Evolutionary conservation across 1,139 yeast species (phyloP), one percentile per base, ranked within the genome.

Genomic region (Pichia sp.): DNA sequence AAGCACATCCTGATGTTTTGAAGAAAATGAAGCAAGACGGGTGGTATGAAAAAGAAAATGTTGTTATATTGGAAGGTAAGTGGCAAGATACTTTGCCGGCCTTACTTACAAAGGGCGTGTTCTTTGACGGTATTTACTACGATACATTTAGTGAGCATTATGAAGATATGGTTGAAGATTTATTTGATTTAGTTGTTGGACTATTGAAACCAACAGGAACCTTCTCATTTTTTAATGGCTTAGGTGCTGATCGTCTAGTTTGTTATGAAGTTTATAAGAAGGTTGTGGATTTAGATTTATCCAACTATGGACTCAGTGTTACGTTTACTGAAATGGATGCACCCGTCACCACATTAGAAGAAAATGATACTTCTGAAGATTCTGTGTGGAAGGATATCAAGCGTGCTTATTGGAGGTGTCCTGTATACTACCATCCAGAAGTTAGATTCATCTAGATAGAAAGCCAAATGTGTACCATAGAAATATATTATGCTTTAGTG

Each of bases 1-100:
- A 90, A 64, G 97, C 97, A 0, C 97, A 90, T 59, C 97, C 97
- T 1, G 95, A 86, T 58, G 97, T 90, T 7, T 68, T 90, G 32
- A 65, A 66, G 1, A 83, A 85, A 59, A 69, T 90, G 72, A 71
- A 71, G 49, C 59, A 64, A 1, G 92, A 85, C 57, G 97, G 97
- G 2, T 90, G 97, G 97, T 82, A 77, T 62, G 83, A 81, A 7
- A 84, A 79, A 59, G 70, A 77, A 12, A 80, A 79, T 53, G 96
- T 90, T 27, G 79, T 78, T 2, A 70, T 90, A 1, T 69, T 90
- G 36, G 87, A 81, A 58, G 97, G 97, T 16, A 76, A 89, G 61
- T 90, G 97, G 97, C 96, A 90, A 64, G 94, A 85, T 40, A 75
- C 80, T 13, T 63, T 90, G 39, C 85, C 89, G 40, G 68, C 70